Evolutionary conservation across 768 basidiomycete genomes (phyloP).

Genomic region (Russula dissimulans): DNA sequence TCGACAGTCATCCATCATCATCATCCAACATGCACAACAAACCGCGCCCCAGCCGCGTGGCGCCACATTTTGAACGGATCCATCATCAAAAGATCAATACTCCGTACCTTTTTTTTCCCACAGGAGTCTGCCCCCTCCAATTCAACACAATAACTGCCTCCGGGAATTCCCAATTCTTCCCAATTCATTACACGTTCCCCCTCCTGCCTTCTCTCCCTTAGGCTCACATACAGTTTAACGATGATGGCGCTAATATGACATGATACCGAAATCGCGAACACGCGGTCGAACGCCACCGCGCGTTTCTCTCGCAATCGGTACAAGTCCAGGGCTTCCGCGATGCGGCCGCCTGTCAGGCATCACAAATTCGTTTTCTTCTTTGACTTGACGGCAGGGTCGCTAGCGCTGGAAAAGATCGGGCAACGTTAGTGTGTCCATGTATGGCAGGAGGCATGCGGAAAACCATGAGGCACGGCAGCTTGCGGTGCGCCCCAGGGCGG

Average conservation of each 20-base stretch:
- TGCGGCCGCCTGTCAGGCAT: neutral
- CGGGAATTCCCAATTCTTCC: conserved; percentile 1
- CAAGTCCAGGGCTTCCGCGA: neutral
- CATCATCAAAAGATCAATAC: neutral
- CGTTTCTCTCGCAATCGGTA: neutral
- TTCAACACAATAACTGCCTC: too few relatives aligned
- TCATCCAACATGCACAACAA: neutral
- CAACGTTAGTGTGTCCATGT: conserved; percentile 2
- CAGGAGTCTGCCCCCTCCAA: neutral
- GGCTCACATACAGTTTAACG: too few relatives aligned
- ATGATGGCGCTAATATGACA: neutral
- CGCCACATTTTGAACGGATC: neutral
- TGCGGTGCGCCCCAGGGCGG: conserved; percentile 1
- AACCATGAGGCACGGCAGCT: conserved; percentile 1
- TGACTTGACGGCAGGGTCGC: conserved; percentile 2
- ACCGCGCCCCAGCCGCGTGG: conserved; percentile 14
- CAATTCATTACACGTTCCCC: neutral
- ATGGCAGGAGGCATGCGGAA: conserved; percentile 11
- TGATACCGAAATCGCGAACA: neutral
- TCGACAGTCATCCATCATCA: too few relatives aligned
- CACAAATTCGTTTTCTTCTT: neutral
- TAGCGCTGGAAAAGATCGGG: conserved; percentile 1
- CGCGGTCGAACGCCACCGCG: neutral
- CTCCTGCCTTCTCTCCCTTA: too few relatives aligned
- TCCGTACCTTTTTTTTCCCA: conserved; percentile 10